Conservation (phyloP, 495 filamentous ascomycete genomes). For the Penicillium longicatenatum region DNA sequence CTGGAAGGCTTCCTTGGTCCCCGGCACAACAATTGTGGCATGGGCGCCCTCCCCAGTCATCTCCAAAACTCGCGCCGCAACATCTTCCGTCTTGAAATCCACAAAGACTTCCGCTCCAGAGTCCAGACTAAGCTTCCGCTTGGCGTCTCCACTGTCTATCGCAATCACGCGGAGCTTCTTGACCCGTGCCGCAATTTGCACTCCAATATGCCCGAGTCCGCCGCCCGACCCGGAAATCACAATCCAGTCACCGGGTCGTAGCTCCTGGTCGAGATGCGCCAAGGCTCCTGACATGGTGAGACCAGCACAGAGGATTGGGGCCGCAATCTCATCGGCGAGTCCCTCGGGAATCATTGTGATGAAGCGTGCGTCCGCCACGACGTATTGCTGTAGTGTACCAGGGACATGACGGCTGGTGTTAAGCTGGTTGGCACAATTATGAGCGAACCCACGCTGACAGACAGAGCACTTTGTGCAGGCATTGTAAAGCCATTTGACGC, state of each 20-base stretch:
- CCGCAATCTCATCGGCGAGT: slow-evolving; percentile 30
- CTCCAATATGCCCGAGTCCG: slow-evolving; percentile 39
- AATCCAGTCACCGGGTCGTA: slow-evolving; percentile 33
- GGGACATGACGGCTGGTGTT: slow-evolving; percentile 38
- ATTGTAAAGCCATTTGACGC: slow-evolving; percentile 43
- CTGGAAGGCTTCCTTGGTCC: slow-evolving; percentile 27
- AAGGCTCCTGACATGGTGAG: slow-evolving; percentile 34
- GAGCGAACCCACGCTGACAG: slow-evolving; percentile 26
- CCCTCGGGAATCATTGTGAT: slow-evolving; percentile 31
- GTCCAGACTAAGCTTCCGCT: slow-evolving; percentile 30
- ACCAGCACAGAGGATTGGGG: slow-evolving; percentile 39
- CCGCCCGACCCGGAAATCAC: slow-evolving; percentile 39
- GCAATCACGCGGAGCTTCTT: slow-evolving; percentile 36
- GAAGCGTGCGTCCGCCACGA: slow-evolving; percentile 32
- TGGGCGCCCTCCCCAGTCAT: slow-evolving; percentile 36
- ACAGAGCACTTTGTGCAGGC: slow-evolving; percentile 41
- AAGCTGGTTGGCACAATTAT: slow-evolving; percentile 36
- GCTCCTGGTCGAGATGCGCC: slow-evolving; percentile 22
- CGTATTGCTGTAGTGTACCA: slow-evolving; percentile 44
- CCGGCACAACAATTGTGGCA: slow-evolving; percentile 33
- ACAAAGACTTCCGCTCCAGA: slow-evolving; percentile 35
- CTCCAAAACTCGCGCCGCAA: slow-evolving; percentile 25
- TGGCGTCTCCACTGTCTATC: slow-evolving; percentile 33
- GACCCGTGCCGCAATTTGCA: slow-evolving; percentile 34
- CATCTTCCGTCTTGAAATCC: slow-evolving; percentile 34